These are phyloP conservation scores for Fomitiporia mediterranea DNA, from an alignment of 1,284 basidiomycete species.

Conservation along the genomic window DNA sequence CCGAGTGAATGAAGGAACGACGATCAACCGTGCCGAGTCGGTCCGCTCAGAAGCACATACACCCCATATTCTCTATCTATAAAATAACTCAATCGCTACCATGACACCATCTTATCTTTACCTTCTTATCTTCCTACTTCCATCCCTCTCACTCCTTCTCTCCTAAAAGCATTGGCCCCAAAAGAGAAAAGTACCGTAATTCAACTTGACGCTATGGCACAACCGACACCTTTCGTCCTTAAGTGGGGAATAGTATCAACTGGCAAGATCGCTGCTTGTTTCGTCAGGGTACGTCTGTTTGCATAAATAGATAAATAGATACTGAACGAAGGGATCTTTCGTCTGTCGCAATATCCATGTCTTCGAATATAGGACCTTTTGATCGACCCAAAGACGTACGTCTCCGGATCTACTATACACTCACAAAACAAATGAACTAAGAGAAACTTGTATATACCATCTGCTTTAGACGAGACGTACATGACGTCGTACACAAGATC, in stretches of 20 bases:
- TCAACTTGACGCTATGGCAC: slow-evolving; percentile 25
- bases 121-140: no score
- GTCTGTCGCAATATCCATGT: neutral
- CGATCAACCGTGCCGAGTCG: no score
- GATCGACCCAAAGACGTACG: slow-evolving; percentile 46
- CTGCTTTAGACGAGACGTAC: slow-evolving; percentile 63
- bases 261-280: slow-evolving; percentile 41
- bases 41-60: no score
- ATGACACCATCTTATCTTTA: no score
- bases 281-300: slow-evolving; percentile 36
- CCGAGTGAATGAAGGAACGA: no score
- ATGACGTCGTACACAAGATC: slow-evolving; percentile 75
- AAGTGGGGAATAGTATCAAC: slow-evolving; percentile 57
- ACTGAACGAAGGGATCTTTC: no score
- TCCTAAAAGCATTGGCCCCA: no score
- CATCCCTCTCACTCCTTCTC: no score
- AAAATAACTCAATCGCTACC: no score
- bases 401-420: neutral
- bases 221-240: slow-evolving; percentile 34
- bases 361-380: slow-evolving; percentile 38
- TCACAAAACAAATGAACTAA: slow-evolving; percentile 11
- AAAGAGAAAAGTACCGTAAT: no score
- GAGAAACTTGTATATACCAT: neutral
- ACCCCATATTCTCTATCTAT: no score
- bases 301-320: neutral